phyloP scores from a whole-genome alignment of 208 protist species.

The Endotrypanum monterogeii region DNA sequence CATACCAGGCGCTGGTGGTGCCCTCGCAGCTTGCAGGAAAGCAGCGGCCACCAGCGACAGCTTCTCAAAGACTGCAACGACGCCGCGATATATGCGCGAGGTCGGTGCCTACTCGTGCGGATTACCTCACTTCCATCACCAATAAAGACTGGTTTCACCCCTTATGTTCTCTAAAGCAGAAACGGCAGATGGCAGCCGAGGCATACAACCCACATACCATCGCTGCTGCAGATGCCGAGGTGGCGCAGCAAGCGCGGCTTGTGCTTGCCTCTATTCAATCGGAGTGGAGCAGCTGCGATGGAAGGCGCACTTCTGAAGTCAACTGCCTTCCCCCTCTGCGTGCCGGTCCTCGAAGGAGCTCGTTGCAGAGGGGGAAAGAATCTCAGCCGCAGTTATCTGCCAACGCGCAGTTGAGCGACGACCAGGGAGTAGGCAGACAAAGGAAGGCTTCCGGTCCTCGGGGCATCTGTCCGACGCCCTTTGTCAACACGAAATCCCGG shows the following conservation, averaged over 20 bases:
- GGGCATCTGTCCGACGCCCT: background rate
- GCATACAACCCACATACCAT: constrained; percentile 16
- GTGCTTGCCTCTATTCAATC: background rate
- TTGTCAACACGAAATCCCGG: background rate
- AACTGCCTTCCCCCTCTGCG: background rate
- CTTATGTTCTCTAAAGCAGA: constrained; percentile 3
- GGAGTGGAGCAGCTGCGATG: background rate
- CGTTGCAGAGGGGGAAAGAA: background rate
- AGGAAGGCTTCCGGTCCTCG: background rate
- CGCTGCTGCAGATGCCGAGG: constrained; percentile 1
- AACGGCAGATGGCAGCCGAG: constrained; percentile 1
- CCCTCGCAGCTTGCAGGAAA: background rate
- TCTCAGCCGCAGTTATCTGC: background rate
- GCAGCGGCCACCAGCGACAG: background rate
- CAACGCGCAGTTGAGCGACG: too few species aligned
- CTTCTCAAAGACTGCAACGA: background rate
- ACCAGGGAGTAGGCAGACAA: background rate
- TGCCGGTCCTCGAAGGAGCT: background rate
- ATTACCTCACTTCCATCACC: background rate
- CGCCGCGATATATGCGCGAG: background rate
- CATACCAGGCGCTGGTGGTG: background rate
- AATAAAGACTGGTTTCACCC: constrained; percentile 7
- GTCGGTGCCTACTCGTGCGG: too few species aligned
- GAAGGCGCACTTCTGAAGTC: background rate
- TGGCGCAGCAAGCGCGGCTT: background rate